These are phyloP conservation scores for Stagonosporopsis cucurbitacearum DNA, from an alignment of 2,329 filamentous ascomycete species.

Conservation along the genomic window DNA sequence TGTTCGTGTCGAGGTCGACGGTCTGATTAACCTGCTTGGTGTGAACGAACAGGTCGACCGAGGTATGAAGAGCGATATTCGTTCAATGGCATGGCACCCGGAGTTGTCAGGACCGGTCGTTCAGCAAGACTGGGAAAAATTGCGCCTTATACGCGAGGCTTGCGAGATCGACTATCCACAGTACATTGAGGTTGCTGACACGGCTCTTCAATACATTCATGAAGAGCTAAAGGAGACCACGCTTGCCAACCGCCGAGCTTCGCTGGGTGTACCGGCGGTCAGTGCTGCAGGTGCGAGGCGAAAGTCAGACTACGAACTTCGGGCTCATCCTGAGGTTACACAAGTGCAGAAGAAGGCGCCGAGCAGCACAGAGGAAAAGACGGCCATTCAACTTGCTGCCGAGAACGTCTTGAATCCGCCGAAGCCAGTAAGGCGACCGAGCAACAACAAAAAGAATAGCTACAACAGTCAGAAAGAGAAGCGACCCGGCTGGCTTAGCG, in stretches of 20 bases:
- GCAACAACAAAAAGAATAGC: constrained; percentile 29
- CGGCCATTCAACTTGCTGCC: constrained; percentile 31
- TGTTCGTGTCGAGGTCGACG: constrained; percentile 53
- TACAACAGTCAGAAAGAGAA: constrained; percentile 33
- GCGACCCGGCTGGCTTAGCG: constrained; percentile 37
- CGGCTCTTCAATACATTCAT: constrained; percentile 53
- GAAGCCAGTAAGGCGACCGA: constrained; percentile 19
- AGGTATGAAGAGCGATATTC: constrained; percentile 54
- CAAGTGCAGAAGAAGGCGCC: constrained; percentile 2
- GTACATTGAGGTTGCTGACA: constrained; percentile 52
- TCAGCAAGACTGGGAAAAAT: constrained; percentile 49
- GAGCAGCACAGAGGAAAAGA: constrained; percentile 21
- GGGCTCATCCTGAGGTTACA: constrained; percentile 15
- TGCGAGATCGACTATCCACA: constrained; percentile 53
- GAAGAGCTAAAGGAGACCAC: constrained; percentile 40
- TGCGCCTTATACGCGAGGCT: constrained; percentile 54
- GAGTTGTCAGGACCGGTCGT: constrained; percentile 47
- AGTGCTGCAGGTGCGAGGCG: constrained; percentile 23
- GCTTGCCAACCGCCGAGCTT: constrained; percentile 28
- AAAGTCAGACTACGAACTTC: constrained; percentile 33
- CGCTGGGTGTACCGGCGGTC: constrained; percentile 13
- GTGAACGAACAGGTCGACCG: constrained; percentile 54
- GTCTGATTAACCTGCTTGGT: constrained; percentile 52
- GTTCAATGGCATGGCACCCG: constrained; percentile 57
- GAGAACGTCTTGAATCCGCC: constrained; percentile 27